A percentile compares a stretch with the other conserved stretches of the same genome.
phyloP scores from a whole-genome alignment of 2,329 filamentous ascomycete species.

The Xylaria sp. region DNA sequence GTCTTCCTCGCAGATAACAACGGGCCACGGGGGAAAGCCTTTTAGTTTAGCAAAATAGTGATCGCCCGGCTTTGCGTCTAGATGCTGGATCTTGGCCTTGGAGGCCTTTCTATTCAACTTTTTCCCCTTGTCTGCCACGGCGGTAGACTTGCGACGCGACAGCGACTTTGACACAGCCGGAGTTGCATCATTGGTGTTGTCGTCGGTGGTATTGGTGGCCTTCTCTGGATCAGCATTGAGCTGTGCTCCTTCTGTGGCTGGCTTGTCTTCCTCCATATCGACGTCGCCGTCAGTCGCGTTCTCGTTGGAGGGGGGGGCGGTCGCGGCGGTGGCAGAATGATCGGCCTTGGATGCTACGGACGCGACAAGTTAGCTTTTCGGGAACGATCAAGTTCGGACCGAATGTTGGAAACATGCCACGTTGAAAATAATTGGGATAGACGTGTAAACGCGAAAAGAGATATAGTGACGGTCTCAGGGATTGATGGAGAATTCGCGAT shows the following conservation, averaged over 20 bases:
- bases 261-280: conserved; percentile 40
- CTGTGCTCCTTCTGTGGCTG: conserved; percentile 34
- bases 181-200: conserved; percentile 21
- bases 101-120: conserved; percentile 88
- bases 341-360: conserved; percentile 21
- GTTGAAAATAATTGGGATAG: neutral
- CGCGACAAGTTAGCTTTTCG: conserved; percentile 15
- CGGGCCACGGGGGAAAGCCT: conserved; percentile 93
- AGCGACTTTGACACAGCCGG: conserved; percentile 45
- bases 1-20: conserved; percentile 89
- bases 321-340: conserved; percentile 13
- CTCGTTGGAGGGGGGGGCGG: conserved; percentile 35
- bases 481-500: conserved; percentile 3
- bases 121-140: conserved; percentile 72
- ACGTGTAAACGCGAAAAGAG: neutral
- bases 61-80: conserved; percentile 87
- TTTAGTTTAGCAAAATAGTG: conserved; percentile 93
- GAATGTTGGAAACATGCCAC: too few species aligned
- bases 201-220: conserved; percentile 17
- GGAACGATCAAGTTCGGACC: too few species aligned
- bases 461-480: neutral
- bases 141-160: conserved; percentile 74
- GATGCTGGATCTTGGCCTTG: conserved; percentile 70
- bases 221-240: conserved; percentile 27
- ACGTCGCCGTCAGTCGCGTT: conserved; percentile 39